Evolutionary conservation across 2,329 filamentous ascomycete species (phyloP), one percentile per base, ranked within the genome.

Genomic region (Botrytis fragariae): DNA sequence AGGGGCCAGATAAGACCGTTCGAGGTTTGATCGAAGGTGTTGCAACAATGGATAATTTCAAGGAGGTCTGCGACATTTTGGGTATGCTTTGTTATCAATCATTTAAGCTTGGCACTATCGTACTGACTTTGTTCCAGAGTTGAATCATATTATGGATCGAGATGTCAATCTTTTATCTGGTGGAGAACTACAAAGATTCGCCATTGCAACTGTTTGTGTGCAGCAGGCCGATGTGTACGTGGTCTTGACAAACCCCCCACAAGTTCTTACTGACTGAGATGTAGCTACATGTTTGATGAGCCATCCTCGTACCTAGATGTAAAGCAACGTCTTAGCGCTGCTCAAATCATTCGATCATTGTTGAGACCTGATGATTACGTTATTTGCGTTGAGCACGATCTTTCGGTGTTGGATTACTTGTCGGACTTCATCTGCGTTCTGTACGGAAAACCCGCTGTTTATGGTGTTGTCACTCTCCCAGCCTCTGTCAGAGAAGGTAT

Each of bases 291-390:
- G 96, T 99, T 99, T 81, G 96, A 99, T 84, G 96, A 99, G 86
- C 97, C 97, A 29, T 98, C 95, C 59, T 99, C 96, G 54, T 99
- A 98, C 84, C 89, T 99, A 74, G 97, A 99, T 92, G 96, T 99
- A 82, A 98, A 98, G 89, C 96, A 99, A 85, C 93, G 96, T 91
- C 87, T 99, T 78, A 93, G 92, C 78, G 96, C 97, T 76, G 95
- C 94, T 79, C 90, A 92, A 79, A 93, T 97, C 79, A 98, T 99
- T 80, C 94, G 96, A 77, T 95, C 93, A 76, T 90, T 99, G 68
- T 89, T 98, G 72, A 89, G 93, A 65, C 90, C 94, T 64, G 89
- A 98, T 79, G 93, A 97, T 85, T 99, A 98, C 82, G 93, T 99
- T 80, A 98, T 99, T 79, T 95, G 98, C 76, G 96, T 99, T 79